These are phyloP conservation scores for Drechslera avenae DNA, from an alignment of 2,329 filamentous ascomycete genomes.

Conservation along the genomic window DNA sequence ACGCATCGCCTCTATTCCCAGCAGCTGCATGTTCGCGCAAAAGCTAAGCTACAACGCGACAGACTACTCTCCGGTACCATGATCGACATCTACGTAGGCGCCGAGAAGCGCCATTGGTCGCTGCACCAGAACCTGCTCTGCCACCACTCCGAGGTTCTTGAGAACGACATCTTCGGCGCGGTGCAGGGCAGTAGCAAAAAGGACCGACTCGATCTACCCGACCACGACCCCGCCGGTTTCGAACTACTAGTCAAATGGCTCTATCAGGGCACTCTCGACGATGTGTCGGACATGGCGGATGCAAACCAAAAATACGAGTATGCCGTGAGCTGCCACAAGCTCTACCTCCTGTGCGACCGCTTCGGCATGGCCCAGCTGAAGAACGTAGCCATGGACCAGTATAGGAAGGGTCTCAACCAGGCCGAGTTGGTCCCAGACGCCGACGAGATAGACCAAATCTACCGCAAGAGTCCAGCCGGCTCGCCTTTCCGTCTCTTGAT, in stretches of 20 bases:
- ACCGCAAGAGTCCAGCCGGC: constrained; percentile 51
- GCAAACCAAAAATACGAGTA: constrained; percentile 59
- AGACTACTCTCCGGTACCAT: constrained; percentile 60
- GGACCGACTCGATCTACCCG: constrained; percentile 54
- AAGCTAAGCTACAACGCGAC: constrained; percentile 54
- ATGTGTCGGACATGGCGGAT: constrained; percentile 52
- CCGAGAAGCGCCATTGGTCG: constrained; percentile 54
- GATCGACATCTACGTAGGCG: constrained; percentile 59
- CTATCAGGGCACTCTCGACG: constrained; percentile 60
- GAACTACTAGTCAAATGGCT: constrained; percentile 62
- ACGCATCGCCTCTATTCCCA: constrained; percentile 46
- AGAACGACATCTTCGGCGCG: constrained; percentile 47
- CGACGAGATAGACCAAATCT: constrained; percentile 61
- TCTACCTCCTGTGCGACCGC: constrained; percentile 59
- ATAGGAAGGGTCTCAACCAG: constrained; percentile 56
- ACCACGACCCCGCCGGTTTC: constrained; percentile 59
- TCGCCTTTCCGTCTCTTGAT: constrained; percentile 59
- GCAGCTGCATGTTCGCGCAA: constrained; percentile 47
- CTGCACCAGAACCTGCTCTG: constrained; percentile 60
- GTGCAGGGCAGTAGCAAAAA: constrained; percentile 40
- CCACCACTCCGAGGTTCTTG: constrained; percentile 57
- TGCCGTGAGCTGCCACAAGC: constrained; percentile 59
- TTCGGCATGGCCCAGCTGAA: constrained; percentile 58
- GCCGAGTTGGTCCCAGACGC: constrained; percentile 60
- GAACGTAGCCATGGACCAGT: constrained; percentile 61